Percentiles rank a stretch among this genome's conserved stretches.
phyloP scores from a whole-genome alignment of 106 monocot species.

The Allium fistulosum region DNA sequence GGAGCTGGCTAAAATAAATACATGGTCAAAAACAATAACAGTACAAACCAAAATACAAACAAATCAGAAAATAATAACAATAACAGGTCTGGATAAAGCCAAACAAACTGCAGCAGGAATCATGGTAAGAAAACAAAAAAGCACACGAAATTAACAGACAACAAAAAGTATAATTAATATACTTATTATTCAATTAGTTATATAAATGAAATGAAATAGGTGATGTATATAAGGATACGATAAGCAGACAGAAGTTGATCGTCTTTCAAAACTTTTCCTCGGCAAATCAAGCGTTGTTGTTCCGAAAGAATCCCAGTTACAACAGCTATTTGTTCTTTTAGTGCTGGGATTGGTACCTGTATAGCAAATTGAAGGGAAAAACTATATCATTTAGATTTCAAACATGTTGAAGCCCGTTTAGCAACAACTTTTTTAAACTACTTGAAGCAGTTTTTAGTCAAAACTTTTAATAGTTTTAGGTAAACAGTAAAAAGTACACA shows the following conservation, averaged over 20 bases:
- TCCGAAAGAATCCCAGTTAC: slow-evolving; percentile 63
- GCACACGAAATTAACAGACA: no score
- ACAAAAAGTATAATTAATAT: background rate
- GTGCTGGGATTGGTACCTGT: slow-evolving; percentile 56
- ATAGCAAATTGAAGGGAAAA: background rate
- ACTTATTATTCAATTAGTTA: background rate
- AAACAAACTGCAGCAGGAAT: no score
- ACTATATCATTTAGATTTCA: no score
- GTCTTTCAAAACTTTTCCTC: slow-evolving; percentile 67
- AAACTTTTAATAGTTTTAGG: no score
- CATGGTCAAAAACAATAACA: no score
- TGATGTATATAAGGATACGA: slow-evolving; percentile 28
- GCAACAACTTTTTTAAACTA: no score
- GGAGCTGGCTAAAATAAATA: no score
- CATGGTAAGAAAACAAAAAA: background rate
- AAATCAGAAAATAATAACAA: no score
- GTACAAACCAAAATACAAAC: no score
- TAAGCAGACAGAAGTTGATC: slow-evolving; percentile 69
- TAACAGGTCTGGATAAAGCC: no score
- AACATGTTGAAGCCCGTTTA: no score
- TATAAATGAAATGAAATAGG: background rate
- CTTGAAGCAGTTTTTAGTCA: background rate
- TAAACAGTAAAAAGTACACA: background rate
- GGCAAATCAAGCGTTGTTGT: slow-evolving; percentile 70
- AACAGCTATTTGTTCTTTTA: slow-evolving; percentile 69